Evolutionary conservation across 257 asterid species (phyloP), one percentile per base, ranked within the genome.

Genomic region (Nicotiana benthamiana): DNA sequence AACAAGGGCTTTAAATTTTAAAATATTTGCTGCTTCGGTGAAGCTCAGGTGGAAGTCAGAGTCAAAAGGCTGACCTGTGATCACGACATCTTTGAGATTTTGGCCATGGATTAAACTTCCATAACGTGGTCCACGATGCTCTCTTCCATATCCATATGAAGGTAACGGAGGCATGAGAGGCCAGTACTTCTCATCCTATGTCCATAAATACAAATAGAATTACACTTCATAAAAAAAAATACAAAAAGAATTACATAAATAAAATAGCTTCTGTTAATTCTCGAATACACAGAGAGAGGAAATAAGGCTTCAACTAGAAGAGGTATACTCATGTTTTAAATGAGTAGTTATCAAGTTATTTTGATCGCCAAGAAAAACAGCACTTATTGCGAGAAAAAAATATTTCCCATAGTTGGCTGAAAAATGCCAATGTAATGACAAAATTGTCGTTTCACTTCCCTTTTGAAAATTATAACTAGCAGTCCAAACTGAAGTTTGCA

Each of bases 101-200:
- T 95, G 98, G 67, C 98, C 98, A 79, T 95, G 98, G 82, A 95
- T 93, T 82, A 95, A 87, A 85, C 98, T 95, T 84, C 98, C 98
- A 88, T 93, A 95, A 80, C 98, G 88, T 56, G 98, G 93, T 79
- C 98, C 98, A 12, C 88, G 92, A 85, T 91, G 98, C 83, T 95
- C 98, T 89, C 98, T 91, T 59, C 98, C 98, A 24, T 87, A 86
- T 53, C 98, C 98, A 83, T 95, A 95, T 52, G 98, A 92, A 36
- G 98, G 98, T 88, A 95, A 82, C 9, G 98, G 98, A 83, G 98
- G 97, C 98, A 95, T 84, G 76, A 95, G 92, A 83, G 96, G 93
- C 99, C 99, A 95, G 87, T 92, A 88, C 80, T 84, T 92, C 87
- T 89, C 96, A 82, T 93, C 96, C 98, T 93, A 90, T 51, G 64